phyloP scores from a whole-genome alignment of 208 protist genomes.

The Leishmania aethiopica region DNA sequence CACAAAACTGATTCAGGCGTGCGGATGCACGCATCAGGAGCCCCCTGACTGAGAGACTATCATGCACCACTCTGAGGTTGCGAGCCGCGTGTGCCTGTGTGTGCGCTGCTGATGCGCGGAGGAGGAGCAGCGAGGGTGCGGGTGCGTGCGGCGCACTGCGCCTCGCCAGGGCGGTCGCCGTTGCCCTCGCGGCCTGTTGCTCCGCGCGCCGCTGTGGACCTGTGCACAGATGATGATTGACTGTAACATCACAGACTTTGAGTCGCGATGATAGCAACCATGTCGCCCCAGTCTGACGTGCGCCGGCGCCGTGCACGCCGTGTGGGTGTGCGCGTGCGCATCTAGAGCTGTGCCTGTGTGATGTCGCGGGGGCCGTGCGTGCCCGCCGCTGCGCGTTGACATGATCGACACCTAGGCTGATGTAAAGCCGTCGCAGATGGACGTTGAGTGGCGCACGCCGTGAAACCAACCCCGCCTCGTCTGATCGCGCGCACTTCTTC shows the following conservation, averaged over 20 bases:
- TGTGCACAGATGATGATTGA: constrained; percentile 15
- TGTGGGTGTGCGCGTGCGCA: no score
- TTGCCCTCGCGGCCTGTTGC: background rate
- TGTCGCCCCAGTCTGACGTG: constrained; percentile 14
- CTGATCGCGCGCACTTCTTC: background rate
- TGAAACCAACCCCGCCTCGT: constrained; percentile 8
- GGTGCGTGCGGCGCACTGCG: no score
- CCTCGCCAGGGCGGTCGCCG: background rate
- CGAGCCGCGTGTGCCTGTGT: constrained; percentile 5
- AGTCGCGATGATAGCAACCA: constrained; percentile 14
- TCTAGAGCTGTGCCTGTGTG: no score
- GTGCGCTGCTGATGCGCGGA: background rate
- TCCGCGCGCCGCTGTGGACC: background rate
- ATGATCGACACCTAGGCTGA: no score
- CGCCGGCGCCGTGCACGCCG: no score
- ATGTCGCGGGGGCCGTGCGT: no score
- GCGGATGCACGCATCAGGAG: constrained; percentile 10
- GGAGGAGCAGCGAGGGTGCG: background rate
- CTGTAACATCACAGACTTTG: constrained; percentile 12
- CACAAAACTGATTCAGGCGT: constrained; percentile 24
- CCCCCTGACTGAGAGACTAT: constrained; percentile 9
- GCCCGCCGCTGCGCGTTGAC: no score
- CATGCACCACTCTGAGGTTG: constrained; percentile 13
- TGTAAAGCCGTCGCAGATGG: no score
- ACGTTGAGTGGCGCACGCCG: no score